Base-by-base conservation (phyloP, 176 grass and related monocot species). In the Cenchrus fungigraminus region DNA sequence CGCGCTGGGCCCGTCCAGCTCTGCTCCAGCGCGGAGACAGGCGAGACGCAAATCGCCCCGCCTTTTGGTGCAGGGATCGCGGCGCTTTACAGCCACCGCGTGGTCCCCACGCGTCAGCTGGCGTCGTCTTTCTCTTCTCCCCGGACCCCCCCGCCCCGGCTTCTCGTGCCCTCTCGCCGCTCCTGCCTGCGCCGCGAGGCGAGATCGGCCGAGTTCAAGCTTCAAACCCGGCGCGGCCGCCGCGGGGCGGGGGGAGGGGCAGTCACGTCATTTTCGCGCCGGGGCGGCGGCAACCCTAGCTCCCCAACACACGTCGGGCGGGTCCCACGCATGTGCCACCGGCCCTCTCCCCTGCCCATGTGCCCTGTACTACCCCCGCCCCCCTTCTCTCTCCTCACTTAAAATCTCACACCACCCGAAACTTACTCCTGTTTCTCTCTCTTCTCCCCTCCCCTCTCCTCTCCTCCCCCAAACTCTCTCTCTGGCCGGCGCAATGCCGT, bases 311-410 rank as follows among this genome's bases (percentile, higher is more conserved):
- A 16, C 43, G 29, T 55, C 77, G 80, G 16, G 14, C 22, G 81
- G 88, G 79, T 1, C 88, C 88, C 84, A 66, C 84, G 15, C 80
- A 90, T 90, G 84, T 91, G 89, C 74, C 79, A 61, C 80, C 74
- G 61, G 65, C 80, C 76, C 71, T 50, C 29, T 66, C 42, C 49
- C 4, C 52, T 66, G 0, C 54, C 86, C 90, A 89, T 89, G 74
- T 87, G 87, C 76, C 66, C 37, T 65, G 70, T 68, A 71, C 63
- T 65, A 62, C 31, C 61, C 62, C 12, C 14, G 53, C 6, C 37
- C 19, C 13, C 8, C 68, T 31, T 56, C 86, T 83, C 84, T 79
- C 87, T 86, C 87, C 9, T 71, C 79, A 52, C 76, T 86, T 79
- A 80, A 85, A 88, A 71, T 67, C 64, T 80, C 53, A 15, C 53